A percentile compares a stretch with the other conserved stretches of the same genome.
These are phyloP conservation scores for Fusarium nurragi DNA, from an alignment of 2,329 filamentous ascomycete genomes.

Conservation along the genomic window DNA sequence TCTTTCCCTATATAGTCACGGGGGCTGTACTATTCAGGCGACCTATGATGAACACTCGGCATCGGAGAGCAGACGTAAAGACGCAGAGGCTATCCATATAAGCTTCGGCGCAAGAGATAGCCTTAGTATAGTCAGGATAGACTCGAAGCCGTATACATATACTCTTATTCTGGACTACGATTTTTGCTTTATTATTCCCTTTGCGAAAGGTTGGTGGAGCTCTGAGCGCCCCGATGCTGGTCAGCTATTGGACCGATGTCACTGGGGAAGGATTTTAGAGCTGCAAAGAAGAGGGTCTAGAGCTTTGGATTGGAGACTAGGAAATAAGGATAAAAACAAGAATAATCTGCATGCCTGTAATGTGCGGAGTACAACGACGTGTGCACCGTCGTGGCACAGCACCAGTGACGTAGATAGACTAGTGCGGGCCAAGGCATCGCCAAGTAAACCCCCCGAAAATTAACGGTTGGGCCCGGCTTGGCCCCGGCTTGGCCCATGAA, in stretches of 20 bases:
- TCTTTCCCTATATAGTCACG: background rate
- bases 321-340: conserved; percentile 3
- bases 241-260: too few relatives aligned
- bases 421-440: conserved; percentile 15
- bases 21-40: background rate
- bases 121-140: too few relatives aligned
- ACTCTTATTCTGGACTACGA: too few relatives aligned
- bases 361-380: conserved; percentile 9
- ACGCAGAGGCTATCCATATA: too few relatives aligned
- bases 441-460: conserved; percentile 32
- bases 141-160: too few relatives aligned
- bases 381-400: background rate
- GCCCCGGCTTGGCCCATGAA: conserved; percentile 31
- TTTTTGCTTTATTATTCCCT: too few relatives aligned
- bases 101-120: too few relatives aligned
- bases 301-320: conserved; percentile 16
- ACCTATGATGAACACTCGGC: background rate
- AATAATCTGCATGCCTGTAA: background rate
- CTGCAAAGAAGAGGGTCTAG: too few relatives aligned
- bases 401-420: conserved; percentile 30
- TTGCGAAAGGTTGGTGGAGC: too few relatives aligned
- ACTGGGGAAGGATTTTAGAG: too few relatives aligned
- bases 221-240: too few relatives aligned
- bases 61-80: background rate
- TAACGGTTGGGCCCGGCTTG: conserved; percentile 34